These are phyloP conservation scores for Hypoxylon sp. DNA, from an alignment of 2,329 filamentous ascomycete genomes.

Conservation along the genomic window DNA sequence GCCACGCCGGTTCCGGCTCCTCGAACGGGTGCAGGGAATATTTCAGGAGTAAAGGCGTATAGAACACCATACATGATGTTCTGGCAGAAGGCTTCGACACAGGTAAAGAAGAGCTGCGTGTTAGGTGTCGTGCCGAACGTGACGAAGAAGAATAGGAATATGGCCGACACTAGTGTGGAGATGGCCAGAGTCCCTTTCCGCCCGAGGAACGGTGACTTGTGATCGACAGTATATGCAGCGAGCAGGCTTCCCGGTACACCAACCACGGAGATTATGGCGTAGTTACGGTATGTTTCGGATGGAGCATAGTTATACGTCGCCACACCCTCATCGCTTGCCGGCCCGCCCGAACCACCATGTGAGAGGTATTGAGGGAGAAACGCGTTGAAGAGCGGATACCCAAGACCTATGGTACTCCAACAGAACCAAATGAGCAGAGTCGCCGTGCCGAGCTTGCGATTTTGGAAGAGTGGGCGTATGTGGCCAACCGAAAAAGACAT, in stretches of 20 bases:
- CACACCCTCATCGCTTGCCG: constrained; percentile 52
- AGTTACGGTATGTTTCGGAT: constrained; percentile 79
- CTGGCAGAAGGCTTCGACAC: constrained; percentile 78
- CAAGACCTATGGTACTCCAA: constrained; percentile 88
- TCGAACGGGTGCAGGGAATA: constrained; percentile 79
- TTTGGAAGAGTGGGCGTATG: constrained; percentile 75
- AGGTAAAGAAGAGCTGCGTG: constrained; percentile 75
- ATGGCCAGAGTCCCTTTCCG: constrained; percentile 79
- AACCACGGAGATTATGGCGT: constrained; percentile 82
- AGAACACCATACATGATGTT: constrained; percentile 84
- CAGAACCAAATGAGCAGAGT: constrained; percentile 79
- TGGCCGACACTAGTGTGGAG: constrained; percentile 75
- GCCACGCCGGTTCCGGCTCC: constrained; percentile 81
- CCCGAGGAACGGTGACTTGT: constrained; percentile 73
- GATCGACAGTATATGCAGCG: constrained; percentile 79
- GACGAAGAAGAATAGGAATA: constrained; percentile 79
- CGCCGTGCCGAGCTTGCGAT: constrained; percentile 65
- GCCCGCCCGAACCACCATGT: constrained; percentile 63
- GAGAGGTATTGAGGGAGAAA: constrained; percentile 91
- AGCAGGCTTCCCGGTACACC: constrained; percentile 84
- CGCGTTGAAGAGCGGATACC: constrained; percentile 89
- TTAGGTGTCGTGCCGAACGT: constrained; percentile 68
- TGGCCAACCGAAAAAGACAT: constrained; percentile 76
- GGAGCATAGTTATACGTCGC: constrained; percentile 50
- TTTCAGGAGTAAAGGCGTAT: constrained; percentile 83